A percentile compares a stretch with the other conserved stretches of the same genome.
Conservation (phyloP, 306 rosid genomes). For the Lupinus albus region DNA sequence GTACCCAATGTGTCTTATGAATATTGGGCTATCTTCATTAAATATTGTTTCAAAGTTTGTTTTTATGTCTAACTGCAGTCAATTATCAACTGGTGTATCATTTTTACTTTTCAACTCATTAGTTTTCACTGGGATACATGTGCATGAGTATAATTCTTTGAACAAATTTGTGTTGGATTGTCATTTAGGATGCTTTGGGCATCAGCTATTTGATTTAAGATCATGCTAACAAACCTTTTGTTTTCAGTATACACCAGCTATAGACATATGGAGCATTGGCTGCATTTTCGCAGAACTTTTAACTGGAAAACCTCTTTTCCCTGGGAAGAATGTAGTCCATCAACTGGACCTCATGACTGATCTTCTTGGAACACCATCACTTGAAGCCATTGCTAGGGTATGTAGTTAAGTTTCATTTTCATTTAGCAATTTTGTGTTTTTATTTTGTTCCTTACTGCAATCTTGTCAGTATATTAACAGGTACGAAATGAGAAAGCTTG, state of each 20-base stretch:
- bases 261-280: slow-evolving; percentile 99
- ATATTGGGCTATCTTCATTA: slow-evolving; percentile 3
- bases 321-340: slow-evolving; percentile 97
- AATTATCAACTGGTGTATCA: slow-evolving; percentile 22
- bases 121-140: neutral
- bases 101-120: neutral
- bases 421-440: slow-evolving; percentile 24
- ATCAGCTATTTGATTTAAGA: neutral
- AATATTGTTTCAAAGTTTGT: neutral
- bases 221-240: neutral
- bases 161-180: neutral
- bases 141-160: neutral
- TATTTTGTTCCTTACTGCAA: slow-evolving; percentile 33
- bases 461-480: slow-evolving; percentile 46
- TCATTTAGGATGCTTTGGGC: slow-evolving; percentile 12
- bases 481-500: slow-evolving; percentile 96
- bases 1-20: slow-evolving; percentile 9
- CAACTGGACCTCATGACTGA: slow-evolving; percentile 97
- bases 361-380: slow-evolving; percentile 88
- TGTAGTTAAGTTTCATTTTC: slow-evolving; percentile 41
- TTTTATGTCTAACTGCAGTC: slow-evolving; percentile 16
- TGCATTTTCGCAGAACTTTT: slow-evolving; percentile 97
- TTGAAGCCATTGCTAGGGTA: slow-evolving; percentile 92
- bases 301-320: slow-evolving; percentile 97
- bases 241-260: slow-evolving; percentile 95